Percentiles rank a stretch among this genome's conserved stretches.
Evolutionary conservation across 345 rosid genomes (phyloP).

Genomic region (Aquilaria sinensis): DNA sequence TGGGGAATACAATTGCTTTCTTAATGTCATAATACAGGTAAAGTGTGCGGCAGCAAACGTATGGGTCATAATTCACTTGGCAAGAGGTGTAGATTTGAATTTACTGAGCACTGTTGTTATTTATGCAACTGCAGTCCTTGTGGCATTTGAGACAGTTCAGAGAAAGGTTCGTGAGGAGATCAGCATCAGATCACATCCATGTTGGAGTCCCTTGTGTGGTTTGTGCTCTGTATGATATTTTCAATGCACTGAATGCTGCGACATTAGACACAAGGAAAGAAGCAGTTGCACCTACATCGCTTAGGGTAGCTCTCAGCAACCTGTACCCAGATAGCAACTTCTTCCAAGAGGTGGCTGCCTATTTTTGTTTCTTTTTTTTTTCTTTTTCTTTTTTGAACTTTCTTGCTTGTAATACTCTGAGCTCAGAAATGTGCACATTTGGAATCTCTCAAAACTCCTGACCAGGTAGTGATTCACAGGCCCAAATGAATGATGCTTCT

Average conservation of each 20-base stretch:
- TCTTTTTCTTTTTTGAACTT: slow-evolving; percentile 5
- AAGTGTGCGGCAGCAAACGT: too few relatives aligned
- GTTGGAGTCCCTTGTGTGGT: slow-evolving; percentile 95
- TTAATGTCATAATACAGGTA: slow-evolving; percentile 98
- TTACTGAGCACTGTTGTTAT: slow-evolving; percentile 11
- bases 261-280: slow-evolving; percentile 50
- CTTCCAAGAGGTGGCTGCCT: slow-evolving; percentile 73
- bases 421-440: not conserved
- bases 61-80: not conserved
- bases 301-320: slow-evolving; percentile 86
- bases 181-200: slow-evolving; percentile 67
- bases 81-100: not conserved
- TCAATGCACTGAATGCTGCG: slow-evolving; percentile 56
- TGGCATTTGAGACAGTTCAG: slow-evolving; percentile 89
- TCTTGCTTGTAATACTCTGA: not conserved
- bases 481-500: slow-evolving; percentile 98
- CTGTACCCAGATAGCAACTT: slow-evolving; percentile 86
- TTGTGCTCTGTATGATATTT: slow-evolving; percentile 74
- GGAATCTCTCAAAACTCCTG: not conserved
- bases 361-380: slow-evolving; percentile 6
- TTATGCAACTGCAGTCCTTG: slow-evolving; percentile 50
- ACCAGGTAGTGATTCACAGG: slow-evolving; percentile 44
- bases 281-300: slow-evolving; percentile 82
- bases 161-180: slow-evolving; percentile 71
- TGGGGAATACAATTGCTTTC: slow-evolving; percentile 97